Base-by-base conservation (phyloP, 1,139 yeast genomes). In the Candida smagusa region DNA sequence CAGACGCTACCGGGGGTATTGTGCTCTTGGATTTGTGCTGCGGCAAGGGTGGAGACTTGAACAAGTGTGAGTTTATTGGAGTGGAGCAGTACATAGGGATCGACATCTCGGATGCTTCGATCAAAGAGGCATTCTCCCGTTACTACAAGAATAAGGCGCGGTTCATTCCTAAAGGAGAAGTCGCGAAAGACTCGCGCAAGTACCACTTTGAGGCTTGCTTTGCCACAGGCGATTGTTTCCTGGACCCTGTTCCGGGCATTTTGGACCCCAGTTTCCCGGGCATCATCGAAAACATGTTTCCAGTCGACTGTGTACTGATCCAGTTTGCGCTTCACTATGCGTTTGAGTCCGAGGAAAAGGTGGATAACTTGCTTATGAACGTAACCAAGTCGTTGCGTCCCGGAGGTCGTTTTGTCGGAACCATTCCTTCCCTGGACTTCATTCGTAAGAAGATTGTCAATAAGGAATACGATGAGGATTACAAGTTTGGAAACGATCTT, bases 11-110 rank as follows among this genome's bases (percentile, higher is more conserved):
- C 11, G 51, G 48, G 1, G 65, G 69, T 1, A 58, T 61, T 13
- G 58, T 65, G 9, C 49, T 85, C 1, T 65, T 92, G 28, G 99
- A 92, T 54, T 62, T 92, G 39, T 96, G 97, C 16, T 92, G 98
- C 61, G 99, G 99, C 11, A 94, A 92, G 59, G 99, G 99, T 33
- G 99, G 99, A 12, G 99, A 92, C 63, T 65, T 94, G 52, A 79
- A 85, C 52, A 92, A 92, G 60, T 90, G 96, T 81, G 86, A 81
- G 39, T 79, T 79, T 50, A 84, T 87, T 2, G 69, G 76, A 9
- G 77, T 87, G 3, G 74, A 78, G 23, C 92, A 89, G 41, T 85
- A 85, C 49, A 79, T 90, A 37, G 98, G 98, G 1, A 74, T 92
- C 28, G 99, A 92, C 61, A 82, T 94, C 36, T 90, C 97, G 13